phyloP scores from a whole-genome alignment of 768 basidiomycete genomes.

The Tulasnella sp. region DNA sequence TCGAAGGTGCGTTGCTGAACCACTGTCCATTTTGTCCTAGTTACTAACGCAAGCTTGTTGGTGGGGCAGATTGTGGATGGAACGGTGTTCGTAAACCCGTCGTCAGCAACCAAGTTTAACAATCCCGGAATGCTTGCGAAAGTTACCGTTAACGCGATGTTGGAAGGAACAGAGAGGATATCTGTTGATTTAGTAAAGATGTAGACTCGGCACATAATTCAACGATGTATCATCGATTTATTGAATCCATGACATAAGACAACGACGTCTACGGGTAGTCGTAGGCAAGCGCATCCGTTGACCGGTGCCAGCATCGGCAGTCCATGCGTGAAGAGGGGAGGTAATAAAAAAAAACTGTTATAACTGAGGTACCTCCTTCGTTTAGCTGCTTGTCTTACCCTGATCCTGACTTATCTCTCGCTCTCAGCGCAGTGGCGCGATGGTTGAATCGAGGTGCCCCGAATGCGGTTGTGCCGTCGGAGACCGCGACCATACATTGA shows the following conservation, averaged over 20 bases:
- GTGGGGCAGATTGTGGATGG: conserved; percentile 58
- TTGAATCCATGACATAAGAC: no score
- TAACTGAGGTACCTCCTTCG: conserved; percentile 21
- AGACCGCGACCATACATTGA: no score
- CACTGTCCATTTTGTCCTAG: no score
- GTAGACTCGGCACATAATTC: conserved; percentile 7
- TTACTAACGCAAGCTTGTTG: background rate
- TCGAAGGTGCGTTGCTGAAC: conserved; percentile 51
- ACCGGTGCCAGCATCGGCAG: no score
- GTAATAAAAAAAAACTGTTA: no score
- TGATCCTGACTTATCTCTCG: background rate
- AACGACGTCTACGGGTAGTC: background rate
- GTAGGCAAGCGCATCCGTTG: no score
- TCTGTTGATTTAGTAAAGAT: conserved; percentile 20
- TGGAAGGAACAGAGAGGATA: conserved; percentile 14
- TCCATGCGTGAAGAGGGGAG: no score
- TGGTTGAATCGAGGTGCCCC: conserved; percentile 18
- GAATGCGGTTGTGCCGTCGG: conserved; percentile 26
- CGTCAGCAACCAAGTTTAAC: conserved; percentile 34
- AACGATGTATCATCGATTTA: background rate
- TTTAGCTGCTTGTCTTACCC: background rate
- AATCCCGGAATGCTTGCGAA: conserved; percentile 13
- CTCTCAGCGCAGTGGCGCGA: conserved; percentile 21
- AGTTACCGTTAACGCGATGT: conserved; percentile 15
- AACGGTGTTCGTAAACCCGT: conserved; percentile 79